Evolutionary conservation across 306 rosid genomes (phyloP), one percentile per base, ranked within the genome.

Genomic region (Cotoneaster glaucophyllus): DNA sequence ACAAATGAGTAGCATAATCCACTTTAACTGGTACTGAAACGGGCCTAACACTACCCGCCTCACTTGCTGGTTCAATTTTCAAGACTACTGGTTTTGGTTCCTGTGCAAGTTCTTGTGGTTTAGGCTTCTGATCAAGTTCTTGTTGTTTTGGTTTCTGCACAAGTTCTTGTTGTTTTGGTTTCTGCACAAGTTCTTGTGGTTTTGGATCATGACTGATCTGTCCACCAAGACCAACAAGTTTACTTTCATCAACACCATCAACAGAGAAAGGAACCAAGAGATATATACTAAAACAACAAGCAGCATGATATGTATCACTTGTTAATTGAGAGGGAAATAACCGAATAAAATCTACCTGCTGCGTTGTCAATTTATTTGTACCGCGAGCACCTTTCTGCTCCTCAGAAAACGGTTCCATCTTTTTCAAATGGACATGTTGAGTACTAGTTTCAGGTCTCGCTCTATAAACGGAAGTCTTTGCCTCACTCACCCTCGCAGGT

Each of bases 391-490:
- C 86, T 87, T 82, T 93, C 82, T 84, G 79, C 82, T 73, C 90
- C 78, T 89, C 90, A 28, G 21, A 69, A 7, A 76, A 78, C 63
- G 75, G 85, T 71, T 85, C 91, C 24, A 79, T 80, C 80, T 67
- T 75, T 64, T 85, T 65, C 59, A 79, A 78, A 82, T 86, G 39
- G 43, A 77, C 82, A 28, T 71, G 84, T 48, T 82, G 87, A 81
- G 78, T 86, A 80, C 88, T 84, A 81, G 85, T 90, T 24, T 44
- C 88, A 71, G 90, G 88, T 66, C 84, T 87, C 73, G 59, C 95
- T 89, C 83, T 75, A 71, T 74, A 82, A 50, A 75, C 69, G 74
- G 92, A 77, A 65, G 82, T 62, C 69, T 73, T 90, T 52, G 85
- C 93, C 67, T 83, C 88, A 56, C 18, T 85, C 75, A 64, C 76